Percentiles rank a stretch among this genome's conserved stretches.
Conservation (phyloP, 2,329 filamentous ascomycete genomes). For the Leptoxyphium fumago region DNA sequence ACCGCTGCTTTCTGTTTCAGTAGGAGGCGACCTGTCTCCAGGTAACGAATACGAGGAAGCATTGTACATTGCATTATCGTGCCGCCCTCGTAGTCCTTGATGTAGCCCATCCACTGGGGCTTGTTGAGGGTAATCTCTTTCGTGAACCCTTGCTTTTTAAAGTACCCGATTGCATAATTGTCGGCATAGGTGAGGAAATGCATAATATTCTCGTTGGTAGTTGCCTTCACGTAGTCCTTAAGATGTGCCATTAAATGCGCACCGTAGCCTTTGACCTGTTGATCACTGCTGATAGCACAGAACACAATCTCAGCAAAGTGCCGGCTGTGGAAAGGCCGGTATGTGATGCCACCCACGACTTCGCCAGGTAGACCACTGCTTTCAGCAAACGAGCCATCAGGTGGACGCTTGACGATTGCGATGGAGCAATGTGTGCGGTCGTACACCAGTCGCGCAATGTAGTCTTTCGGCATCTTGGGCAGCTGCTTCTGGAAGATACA, state of each 20-base stretch:
- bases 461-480: conserved; percentile 98
- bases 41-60: conserved; percentile 86
- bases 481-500: conserved; percentile 98
- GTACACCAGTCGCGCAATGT: conserved; percentile 93
- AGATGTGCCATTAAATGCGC: conserved; percentile 96
- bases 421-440: conserved; percentile 93
- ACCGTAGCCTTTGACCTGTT: conserved; percentile 97
- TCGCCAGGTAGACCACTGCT: conserved; percentile 17
- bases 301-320: conserved; percentile 98
- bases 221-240: conserved; percentile 96
- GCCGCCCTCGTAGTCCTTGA: conserved; percentile 97
- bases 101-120: conserved; percentile 96
- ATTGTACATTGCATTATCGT: conserved; percentile 99
- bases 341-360: conserved; percentile 70
- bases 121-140: conserved; percentile 92
- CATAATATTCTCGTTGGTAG: conserved; percentile 67
- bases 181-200: conserved; percentile 98
- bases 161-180: conserved; percentile 97
- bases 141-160: conserved; percentile 97
- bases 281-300: conserved; percentile 91
- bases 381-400: conserved; percentile 27
- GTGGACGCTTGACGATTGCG: conserved; percentile 89
- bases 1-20: conserved; percentile 95
- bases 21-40: conserved; percentile 84
- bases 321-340: conserved; percentile 80